These are phyloP conservation scores for Ganoderma boninense DNA, from an alignment of 1,284 basidiomycete species.

Conservation along the genomic window DNA sequence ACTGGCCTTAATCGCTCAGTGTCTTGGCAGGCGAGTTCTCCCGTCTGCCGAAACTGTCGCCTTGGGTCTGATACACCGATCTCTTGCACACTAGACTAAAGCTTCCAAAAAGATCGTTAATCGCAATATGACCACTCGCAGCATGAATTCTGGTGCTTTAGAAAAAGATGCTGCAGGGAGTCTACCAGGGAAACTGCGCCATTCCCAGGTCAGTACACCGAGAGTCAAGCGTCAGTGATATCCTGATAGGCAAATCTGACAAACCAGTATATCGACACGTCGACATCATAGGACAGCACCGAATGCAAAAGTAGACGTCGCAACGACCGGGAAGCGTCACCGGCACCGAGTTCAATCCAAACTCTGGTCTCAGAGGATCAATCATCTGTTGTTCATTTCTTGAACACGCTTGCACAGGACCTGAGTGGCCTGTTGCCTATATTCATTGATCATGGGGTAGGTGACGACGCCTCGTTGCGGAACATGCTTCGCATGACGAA, in stretches of 20 bases:
- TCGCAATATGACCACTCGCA: neutral
- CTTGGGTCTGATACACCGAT: neutral
- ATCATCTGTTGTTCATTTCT: constrained; percentile 2
- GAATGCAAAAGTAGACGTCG: neutral
- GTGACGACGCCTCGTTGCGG: constrained; percentile 9
- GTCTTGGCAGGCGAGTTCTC: constrained; percentile 1
- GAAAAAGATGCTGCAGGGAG: neutral
- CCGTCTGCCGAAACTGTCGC: neutral
- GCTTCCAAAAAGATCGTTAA: neutral
- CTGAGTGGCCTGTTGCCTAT: constrained; percentile 16
- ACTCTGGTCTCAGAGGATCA: neutral
- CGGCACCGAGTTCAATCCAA: neutral
- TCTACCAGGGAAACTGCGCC: neutral
- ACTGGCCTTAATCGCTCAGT: too few species aligned
- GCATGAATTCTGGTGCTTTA: neutral
- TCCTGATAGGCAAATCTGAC: neutral
- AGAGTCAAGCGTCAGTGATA: neutral
- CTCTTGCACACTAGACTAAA: neutral
- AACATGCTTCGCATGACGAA: constrained; percentile 16
- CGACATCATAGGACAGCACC: neutral
- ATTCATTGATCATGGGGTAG: constrained; percentile 17
- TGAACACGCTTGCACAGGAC: constrained; percentile 21
- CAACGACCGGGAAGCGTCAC: neutral
- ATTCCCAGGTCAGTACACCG: neutral
- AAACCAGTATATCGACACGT: neutral